These are phyloP conservation scores for Paraphoma sp. DNA, from an alignment of 2,329 filamentous ascomycete genomes.

Conservation along the genomic window DNA sequence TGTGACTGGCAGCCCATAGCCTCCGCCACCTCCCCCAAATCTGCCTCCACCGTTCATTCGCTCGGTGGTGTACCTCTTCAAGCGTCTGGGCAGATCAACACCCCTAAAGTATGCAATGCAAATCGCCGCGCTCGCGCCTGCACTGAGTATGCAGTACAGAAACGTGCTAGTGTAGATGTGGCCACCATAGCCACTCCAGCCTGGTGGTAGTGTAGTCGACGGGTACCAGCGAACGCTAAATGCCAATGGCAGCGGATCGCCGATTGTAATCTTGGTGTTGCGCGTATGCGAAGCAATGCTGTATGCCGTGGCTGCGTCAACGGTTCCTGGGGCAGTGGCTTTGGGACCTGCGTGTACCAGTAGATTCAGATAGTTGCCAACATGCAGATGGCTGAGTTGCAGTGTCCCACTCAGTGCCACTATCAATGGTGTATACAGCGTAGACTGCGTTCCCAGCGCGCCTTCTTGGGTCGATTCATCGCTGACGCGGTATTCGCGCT, in stretches of 20 bases:
- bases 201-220: constrained; percentile 69
- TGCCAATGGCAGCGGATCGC: constrained; percentile 78
- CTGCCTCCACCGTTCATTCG: constrained; percentile 50
- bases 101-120: constrained; percentile 63
- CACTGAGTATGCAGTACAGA: constrained; percentile 57
- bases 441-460: constrained; percentile 41
- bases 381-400: constrained; percentile 83
- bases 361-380: constrained; percentile 88
- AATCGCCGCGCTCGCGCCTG: constrained; percentile 55
- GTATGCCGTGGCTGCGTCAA: constrained; percentile 89
- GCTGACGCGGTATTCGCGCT: constrained; percentile 35
- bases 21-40: constrained; percentile 40
- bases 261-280: constrained; percentile 77
- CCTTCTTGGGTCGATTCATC: constrained; percentile 51
- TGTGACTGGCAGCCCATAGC: constrained; percentile 41
- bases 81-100: constrained; percentile 58
- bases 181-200: constrained; percentile 60
- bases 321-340: constrained; percentile 67
- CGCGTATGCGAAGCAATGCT: constrained; percentile 70
- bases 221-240: constrained; percentile 91
- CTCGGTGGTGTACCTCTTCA: constrained; percentile 65
- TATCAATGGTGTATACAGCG: constrained; percentile 77
- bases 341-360: constrained; percentile 74
- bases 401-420: constrained; percentile 89
- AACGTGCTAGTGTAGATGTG: constrained; percentile 59